These are phyloP conservation scores for Multifurca ochricompacta DNA, from an alignment of 768 basidiomycete species.

Conservation along the genomic window DNA sequence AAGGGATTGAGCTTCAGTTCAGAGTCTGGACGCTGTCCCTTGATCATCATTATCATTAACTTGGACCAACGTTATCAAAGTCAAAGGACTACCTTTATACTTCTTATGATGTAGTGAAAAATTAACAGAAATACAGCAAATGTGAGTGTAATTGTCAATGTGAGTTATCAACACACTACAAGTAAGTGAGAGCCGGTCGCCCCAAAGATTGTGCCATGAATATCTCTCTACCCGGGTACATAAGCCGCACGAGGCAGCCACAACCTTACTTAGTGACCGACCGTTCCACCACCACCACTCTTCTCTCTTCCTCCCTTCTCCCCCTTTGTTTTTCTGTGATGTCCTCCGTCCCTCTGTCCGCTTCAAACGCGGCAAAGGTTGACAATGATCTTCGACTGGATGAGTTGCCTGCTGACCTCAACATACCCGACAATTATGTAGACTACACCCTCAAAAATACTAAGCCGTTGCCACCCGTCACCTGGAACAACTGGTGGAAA, in stretches of 20 bases:
- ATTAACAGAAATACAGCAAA: not conserved
- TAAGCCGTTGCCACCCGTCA: constrained; percentile 43
- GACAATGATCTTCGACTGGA: constrained; percentile 21
- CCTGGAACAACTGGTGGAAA: constrained; percentile 35
- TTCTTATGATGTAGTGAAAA: too few species aligned
- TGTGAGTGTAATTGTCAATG: not conserved
- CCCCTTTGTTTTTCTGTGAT: constrained; percentile 22
- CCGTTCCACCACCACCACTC: too few species aligned
- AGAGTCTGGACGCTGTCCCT: too few species aligned
- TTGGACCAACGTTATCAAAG: too few species aligned
- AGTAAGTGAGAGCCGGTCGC: not conserved
- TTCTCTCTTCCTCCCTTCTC: constrained; percentile 5
- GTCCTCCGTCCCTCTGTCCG: constrained; percentile 26
- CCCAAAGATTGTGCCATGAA: not conserved
- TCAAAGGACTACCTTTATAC: too few species aligned
- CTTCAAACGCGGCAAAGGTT: constrained; percentile 21
- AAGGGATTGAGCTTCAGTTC: too few species aligned
- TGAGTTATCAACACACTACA: not conserved
- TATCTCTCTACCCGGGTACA: too few species aligned
- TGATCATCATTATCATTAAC: too few species aligned
- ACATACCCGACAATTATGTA: constrained; percentile 54
- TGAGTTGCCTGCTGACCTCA: constrained; percentile 28
- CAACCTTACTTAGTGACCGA: not conserved
- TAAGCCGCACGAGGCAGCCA: constrained; percentile 1
- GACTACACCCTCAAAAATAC: constrained; percentile 42